These are phyloP conservation scores for Alternaria rosae DNA, from an alignment of 2,329 filamentous ascomycete species.

Conservation along the genomic window DNA sequence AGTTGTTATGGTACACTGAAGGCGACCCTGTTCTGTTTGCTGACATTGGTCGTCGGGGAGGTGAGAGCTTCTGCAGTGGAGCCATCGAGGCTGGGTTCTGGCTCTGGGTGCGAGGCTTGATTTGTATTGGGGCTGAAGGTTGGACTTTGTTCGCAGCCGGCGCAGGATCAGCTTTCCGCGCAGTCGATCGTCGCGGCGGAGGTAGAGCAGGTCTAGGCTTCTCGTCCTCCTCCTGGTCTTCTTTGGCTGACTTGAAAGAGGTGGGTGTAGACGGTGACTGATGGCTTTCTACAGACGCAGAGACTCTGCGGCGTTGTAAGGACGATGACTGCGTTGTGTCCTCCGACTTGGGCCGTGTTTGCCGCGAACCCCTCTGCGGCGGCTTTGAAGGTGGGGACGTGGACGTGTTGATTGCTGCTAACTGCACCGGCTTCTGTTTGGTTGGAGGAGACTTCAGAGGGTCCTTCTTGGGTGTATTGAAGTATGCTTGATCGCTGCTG, in stretches of 20 bases:
- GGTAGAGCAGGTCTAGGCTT: slow-evolving; percentile 44
- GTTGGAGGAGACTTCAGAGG: slow-evolving; percentile 33
- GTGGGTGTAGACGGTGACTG: slow-evolving; percentile 40
- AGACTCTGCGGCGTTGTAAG: slow-evolving; percentile 27
- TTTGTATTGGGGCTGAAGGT: slow-evolving; percentile 30
- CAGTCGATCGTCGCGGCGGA: slow-evolving; percentile 45
- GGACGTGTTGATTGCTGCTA: slow-evolving; percentile 29
- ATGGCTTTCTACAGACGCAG: slow-evolving; percentile 37
- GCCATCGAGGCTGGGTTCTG: slow-evolving; percentile 36
- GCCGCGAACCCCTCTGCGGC: slow-evolving; percentile 26
- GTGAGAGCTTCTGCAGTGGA: slow-evolving; percentile 31
- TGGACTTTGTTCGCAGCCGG: slow-evolving; percentile 13
- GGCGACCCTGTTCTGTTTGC: slow-evolving; percentile 29
- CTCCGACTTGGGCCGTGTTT: slow-evolving; percentile 31
- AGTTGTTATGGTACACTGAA: slow-evolving; percentile 50
- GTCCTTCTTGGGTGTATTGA: slow-evolving; percentile 28
- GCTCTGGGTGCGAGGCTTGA: slow-evolving; percentile 44
- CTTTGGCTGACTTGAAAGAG: slow-evolving; percentile 47
- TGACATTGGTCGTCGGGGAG: slow-evolving; percentile 32
- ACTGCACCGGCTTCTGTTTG: slow-evolving; percentile 36
- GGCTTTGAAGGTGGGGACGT: slow-evolving; percentile 27
- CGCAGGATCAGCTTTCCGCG: slow-evolving; percentile 17
- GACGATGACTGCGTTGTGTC: slow-evolving; percentile 30
- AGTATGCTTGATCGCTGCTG: slow-evolving; percentile 19
- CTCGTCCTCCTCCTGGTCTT: slow-evolving; percentile 40